These are phyloP conservation scores for Colletotrichum simmondsii DNA, from an alignment of 2,329 filamentous ascomycete genomes.

Conservation along the genomic window DNA sequence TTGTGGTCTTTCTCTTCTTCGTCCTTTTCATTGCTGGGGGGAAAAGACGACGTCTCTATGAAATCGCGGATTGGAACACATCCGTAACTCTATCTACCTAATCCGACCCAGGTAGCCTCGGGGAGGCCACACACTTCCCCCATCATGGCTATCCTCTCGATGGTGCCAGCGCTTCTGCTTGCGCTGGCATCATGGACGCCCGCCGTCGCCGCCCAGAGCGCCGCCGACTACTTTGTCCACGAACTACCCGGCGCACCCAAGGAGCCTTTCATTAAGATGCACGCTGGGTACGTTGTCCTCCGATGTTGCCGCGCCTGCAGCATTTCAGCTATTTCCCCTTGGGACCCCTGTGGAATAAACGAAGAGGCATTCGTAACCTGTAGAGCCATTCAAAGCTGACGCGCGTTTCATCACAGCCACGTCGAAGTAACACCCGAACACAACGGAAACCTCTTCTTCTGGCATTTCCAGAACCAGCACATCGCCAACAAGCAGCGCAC, in stretches of 20 bases:
- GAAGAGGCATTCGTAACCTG: background rate
- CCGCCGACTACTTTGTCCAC: conserved; percentile 89
- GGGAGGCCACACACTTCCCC: conserved; percentile 33
- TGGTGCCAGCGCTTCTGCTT: conserved; percentile 44
- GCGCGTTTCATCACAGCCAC: conserved; percentile 68
- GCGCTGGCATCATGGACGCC: conserved; percentile 55
- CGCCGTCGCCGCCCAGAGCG: conserved; percentile 43
- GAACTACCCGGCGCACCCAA: conserved; percentile 85
- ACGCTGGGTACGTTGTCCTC: conserved; percentile 81
- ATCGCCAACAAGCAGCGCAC: conserved; percentile 92
- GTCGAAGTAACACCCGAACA: conserved; percentile 87
- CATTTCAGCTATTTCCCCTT: background rate
- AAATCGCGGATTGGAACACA: background rate
- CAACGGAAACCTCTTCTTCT: conserved; percentile 98
- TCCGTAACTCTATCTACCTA: conserved; percentile 11
- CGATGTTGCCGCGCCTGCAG: background rate
- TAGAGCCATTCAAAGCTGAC: conserved; percentile 37
- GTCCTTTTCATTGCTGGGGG: background rate
- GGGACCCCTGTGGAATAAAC: background rate
- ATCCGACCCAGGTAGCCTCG: conserved; percentile 26
- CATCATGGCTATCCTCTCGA: conserved; percentile 35
- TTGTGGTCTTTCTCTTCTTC: background rate
- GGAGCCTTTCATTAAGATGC: conserved; percentile 88
- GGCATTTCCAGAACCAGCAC: conserved; percentile 96
- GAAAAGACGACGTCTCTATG: conserved; percentile 18